Percentiles rank a stretch among this genome's conserved stretches.
These are phyloP conservation scores for Ophiostoma sp. DNA, from an alignment of 2,329 filamentous ascomycete species.

Conservation along the genomic window DNA sequence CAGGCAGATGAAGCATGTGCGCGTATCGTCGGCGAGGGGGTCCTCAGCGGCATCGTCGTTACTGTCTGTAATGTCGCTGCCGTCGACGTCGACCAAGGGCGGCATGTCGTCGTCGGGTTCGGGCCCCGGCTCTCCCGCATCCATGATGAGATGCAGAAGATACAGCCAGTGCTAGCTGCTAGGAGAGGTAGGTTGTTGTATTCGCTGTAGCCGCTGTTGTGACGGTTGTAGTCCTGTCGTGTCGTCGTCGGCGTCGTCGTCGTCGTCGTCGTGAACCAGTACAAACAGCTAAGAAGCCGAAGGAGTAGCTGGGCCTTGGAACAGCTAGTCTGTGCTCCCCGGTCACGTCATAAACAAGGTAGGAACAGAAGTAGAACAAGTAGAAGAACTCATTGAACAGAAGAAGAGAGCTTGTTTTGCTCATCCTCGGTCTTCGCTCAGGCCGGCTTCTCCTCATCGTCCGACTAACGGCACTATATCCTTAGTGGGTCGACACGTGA, in stretches of 20 bases:
- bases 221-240: not conserved
- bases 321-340: not conserved
- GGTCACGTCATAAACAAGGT: conserved; percentile 5
- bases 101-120: not conserved
- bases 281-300: not conserved
- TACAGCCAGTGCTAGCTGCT: not conserved
- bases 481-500: not conserved
- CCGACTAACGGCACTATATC: not conserved
- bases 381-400: not conserved
- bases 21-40: conserved; percentile 12
- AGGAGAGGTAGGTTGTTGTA: not conserved
- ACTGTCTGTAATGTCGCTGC: not conserved
- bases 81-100: not conserved
- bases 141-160: not conserved
- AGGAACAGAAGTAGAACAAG: not conserved
- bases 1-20: conserved; percentile 57
- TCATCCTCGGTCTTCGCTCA: not conserved
- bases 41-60: not conserved
- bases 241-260: not conserved
- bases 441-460: not conserved
- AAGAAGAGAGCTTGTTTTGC: not conserved
- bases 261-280: not conserved
- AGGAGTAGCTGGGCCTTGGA: not conserved
- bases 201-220: not conserved
- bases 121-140: not conserved